phyloP scores from a whole-genome alignment of 208 protist species.

The Leishmania martiniquensis region DNA sequence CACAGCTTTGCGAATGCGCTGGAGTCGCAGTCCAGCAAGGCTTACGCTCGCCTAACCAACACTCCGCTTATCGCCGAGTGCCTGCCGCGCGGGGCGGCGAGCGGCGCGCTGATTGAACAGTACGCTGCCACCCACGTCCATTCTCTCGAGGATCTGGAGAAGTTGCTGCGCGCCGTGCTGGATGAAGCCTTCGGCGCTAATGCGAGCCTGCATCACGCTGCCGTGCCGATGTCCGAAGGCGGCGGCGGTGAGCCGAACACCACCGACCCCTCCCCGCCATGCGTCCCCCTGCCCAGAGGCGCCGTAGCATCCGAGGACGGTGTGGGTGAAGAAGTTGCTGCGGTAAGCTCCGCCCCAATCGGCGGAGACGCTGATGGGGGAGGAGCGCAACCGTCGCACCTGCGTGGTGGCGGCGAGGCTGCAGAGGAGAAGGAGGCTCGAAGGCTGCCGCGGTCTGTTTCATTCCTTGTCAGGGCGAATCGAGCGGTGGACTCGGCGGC shows the following conservation, averaged over 20 bases:
- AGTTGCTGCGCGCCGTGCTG: conserved; percentile 27
- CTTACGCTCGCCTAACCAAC: conserved; percentile 49
- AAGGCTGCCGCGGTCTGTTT: background rate
- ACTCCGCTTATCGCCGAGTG: conserved; percentile 38
- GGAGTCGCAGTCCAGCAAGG: conserved; percentile 38
- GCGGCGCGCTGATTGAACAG: conserved; percentile 41
- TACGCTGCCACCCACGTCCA: conserved; percentile 28
- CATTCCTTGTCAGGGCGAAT: background rate
- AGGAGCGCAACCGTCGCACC: background rate
- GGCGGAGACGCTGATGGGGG: background rate
- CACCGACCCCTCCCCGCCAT: background rate
- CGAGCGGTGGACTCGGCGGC: background rate
- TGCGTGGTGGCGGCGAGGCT: background rate
- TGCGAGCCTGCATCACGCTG: background rate
- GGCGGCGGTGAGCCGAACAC: background rate
- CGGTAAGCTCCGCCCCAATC: too few relatives aligned
- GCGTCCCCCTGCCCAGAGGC: background rate
- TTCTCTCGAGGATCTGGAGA: conserved; percentile 39
- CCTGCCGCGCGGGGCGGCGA: conserved; percentile 30
- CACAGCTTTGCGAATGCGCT: conserved; percentile 54
- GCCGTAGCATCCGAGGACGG: background rate
- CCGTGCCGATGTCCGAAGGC: background rate
- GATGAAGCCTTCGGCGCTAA: background rate
- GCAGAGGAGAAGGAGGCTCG: background rate
- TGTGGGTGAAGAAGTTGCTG: background rate